Evolutionary conservation across 495 filamentous ascomycete species (phyloP), one percentile per base, ranked within the genome.

Genomic region (Niebla homalea): DNA sequence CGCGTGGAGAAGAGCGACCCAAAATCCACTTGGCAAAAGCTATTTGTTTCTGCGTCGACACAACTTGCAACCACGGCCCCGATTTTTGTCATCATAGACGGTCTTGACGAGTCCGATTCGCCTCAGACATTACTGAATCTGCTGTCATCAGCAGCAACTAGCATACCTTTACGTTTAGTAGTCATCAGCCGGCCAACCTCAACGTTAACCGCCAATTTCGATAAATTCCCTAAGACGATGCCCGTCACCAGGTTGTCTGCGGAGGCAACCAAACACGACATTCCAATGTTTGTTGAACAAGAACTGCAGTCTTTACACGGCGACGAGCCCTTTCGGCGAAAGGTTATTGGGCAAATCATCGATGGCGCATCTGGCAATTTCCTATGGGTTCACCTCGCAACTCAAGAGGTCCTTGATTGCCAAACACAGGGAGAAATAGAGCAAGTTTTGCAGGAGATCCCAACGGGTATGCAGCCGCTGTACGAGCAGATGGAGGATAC

Each of bases 81-180:
- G 14, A 25, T 41, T 19, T 68, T 62, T 45, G 70, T 66, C 68
- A 52, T 72, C 4, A 59, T 72, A 41, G 69, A 72, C 53, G 69
- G 53, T 3, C 46, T 72, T 2, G 69, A 71, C 48, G 68, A 72
- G 50, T 66, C 52, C 19, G 43, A 49, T 10, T 50, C 61, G 39
- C 40, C 39, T 14, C 18, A 38, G 14, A 21, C 20, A 18, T 22
- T 59, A 44, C 21, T 67, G 5, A 19, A 57, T 8, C 53, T 70
- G 40, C 42, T 69, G 5, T 43, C 59, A 8, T 32, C 26, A 32
- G 26, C 26, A 14, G 36, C 38, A 5, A 48, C 49, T 5, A 37
- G 55, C 6, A 44, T 39, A 18, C 61, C 64, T 4, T 38, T 69
- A 7, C 47, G 54, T n/a, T 56, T 69, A 5, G 57, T 69, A 23